Evolutionary conservation across 805 yeast species (phyloP).

Genomic region (Diddensiella santjacobensis): DNA sequence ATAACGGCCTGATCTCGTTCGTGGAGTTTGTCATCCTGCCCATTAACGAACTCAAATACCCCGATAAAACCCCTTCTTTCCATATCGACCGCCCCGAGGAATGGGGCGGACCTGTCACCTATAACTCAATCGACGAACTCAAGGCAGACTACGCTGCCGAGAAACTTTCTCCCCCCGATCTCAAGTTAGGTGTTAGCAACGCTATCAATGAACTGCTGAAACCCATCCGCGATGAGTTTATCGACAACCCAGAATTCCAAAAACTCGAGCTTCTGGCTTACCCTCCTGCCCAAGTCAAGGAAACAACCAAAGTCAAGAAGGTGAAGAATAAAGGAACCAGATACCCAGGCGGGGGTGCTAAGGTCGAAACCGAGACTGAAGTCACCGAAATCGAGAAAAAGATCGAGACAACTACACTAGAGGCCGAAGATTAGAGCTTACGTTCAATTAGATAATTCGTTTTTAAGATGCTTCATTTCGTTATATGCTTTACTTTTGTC

Average conservation of each 20-base stretch:
- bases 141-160: constrained; percentile 69
- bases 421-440: constrained; percentile 11
- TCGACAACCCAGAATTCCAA: constrained; percentile 62
- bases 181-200: constrained; percentile 87
- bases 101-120: constrained; percentile 90
- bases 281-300: constrained; percentile 62
- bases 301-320: constrained; percentile 67
- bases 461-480: background rate
- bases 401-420: constrained; percentile 26
- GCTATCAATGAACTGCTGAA: constrained; percentile 75
- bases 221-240: constrained; percentile 75
- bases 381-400: background rate
- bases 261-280: constrained; percentile 76
- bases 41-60: constrained; percentile 64
- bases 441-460: constrained; percentile 6
- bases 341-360: constrained; percentile 66
- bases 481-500: background rate
- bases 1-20: constrained; percentile 86
- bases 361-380: constrained; percentile 17
- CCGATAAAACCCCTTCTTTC: constrained; percentile 54
- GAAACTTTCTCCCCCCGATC: constrained; percentile 85
- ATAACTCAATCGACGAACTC: constrained; percentile 60
- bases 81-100: constrained; percentile 88
- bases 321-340: constrained; percentile 80
- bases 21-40: constrained; percentile 82